Base-by-base conservation (phyloP, 2,329 filamentous ascomycete species). In the Cladosporium sp. region DNA sequence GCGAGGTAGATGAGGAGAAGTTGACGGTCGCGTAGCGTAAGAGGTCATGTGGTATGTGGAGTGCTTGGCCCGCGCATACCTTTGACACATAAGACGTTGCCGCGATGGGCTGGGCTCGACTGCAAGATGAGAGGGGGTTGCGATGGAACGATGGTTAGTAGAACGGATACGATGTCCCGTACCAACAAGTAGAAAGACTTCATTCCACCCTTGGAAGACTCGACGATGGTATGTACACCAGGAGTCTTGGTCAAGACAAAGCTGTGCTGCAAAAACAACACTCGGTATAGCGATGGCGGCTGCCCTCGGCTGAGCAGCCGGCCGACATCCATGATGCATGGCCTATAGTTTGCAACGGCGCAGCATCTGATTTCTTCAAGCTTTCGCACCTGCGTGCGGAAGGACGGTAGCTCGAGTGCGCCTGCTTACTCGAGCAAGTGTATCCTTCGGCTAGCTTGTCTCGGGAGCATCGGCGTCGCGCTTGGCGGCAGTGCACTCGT, bases 11-110 rank as follows among this genome's bases (percentile, higher is more conserved):
- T 56, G 54, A 56, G 54, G 42, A 56, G 54, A 56, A 38, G 30
- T 19, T 17, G 17, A 36, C 28, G 54, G 30, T 34, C 30, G 28
- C 40, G 34, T 22, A 22, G 30, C 43, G 54, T 20, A 15, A 34
- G 34, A 56, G 54, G 54, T 56, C 54, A 56, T 56, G 54, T 56
- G 54, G 54, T 56, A 34, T 37, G 42, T 39, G 30, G 17, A 28
- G 49, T 39, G 42, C 54, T 56, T 56, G 54, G 54, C 54, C 54
- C 40, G 42, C 19, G 42, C 43, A 34, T 55, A 38, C 42, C 42
- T 56, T 49, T 56, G 54, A 56, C 54, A 56, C 54, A 56, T 56
- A 19, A 47, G 43, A 47, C 43, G 43, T 47, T 40, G 52, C 40
- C 19, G 38, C 36, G 50, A 52, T n/a, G 50, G 30, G 50, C 50